phyloP scores from a whole-genome alignment of 2,329 filamentous ascomycete species.

The Pseudogymnoascus sp. region DNA sequence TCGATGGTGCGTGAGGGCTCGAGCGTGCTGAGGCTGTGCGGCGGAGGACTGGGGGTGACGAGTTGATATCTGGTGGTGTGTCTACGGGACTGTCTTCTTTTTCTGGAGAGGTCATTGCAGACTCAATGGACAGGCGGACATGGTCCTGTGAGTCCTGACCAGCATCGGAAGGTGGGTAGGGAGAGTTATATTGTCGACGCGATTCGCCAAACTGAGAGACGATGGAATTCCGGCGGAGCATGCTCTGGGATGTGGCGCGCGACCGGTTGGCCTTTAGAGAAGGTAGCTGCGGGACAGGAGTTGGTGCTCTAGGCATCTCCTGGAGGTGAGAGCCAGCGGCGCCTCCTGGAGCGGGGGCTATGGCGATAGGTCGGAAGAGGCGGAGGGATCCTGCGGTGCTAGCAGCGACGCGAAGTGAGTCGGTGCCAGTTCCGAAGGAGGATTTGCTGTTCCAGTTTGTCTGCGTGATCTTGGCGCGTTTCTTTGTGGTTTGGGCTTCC shows the following conservation, averaged over 20 bases:
- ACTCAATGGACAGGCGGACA: conserved; percentile 32
- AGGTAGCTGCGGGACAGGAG: conserved; percentile 52
- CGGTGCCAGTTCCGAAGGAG: conserved; percentile 63
- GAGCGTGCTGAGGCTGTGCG: conserved; percentile 57
- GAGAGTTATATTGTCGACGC: conserved; percentile 30
- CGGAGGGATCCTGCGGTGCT: conserved; percentile 85
- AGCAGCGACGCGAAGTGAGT: conserved; percentile 81
- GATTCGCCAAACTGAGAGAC: conserved; percentile 36
- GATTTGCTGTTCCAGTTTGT: conserved; percentile 63
- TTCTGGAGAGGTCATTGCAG: conserved; percentile 40
- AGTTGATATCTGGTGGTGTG: conserved; percentile 76
- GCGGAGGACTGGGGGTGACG: conserved; percentile 76
- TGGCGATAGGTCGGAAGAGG: conserved; percentile 65
- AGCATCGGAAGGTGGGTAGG: conserved; percentile 32
- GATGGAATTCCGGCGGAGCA: conserved; percentile 52
- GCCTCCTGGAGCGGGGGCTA: conserved; percentile 38
- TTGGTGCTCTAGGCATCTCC: conserved; percentile 67
- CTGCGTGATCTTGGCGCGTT: conserved; percentile 71
- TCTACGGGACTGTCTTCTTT: conserved; percentile 44
- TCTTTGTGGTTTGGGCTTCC: conserved; percentile 51
- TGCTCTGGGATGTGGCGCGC: conserved; percentile 34
- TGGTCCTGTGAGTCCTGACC: conserved; percentile 27
- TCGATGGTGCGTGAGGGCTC: conserved; percentile 66
- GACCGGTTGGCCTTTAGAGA: conserved; percentile 29
- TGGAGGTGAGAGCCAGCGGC: conserved; percentile 49